Evolutionary conservation across 169 alveolate species (phyloP).

Genomic region (Eimeria maxima): DNA sequence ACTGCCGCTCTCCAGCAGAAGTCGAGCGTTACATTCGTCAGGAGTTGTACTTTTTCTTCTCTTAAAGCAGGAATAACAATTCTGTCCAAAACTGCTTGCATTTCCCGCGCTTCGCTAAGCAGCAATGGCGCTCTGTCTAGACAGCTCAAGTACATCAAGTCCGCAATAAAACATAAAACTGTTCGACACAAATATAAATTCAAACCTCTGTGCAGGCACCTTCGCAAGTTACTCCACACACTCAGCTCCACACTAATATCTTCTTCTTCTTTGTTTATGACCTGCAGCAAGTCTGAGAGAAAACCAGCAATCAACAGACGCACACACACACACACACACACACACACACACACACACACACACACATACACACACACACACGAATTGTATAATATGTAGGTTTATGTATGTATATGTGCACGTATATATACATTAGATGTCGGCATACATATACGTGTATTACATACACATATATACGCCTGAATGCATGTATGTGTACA

Average conservation of each 20-base stretch:
- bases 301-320: not conserved
- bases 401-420: too few species aligned
- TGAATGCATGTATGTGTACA: too few species aligned
- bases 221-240: not conserved
- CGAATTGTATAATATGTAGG: too few species aligned
- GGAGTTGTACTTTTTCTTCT: not conserved
- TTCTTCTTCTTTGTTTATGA: not conserved
- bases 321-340: too few species aligned
- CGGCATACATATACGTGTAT: too few species aligned
- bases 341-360: too few species aligned
- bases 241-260: not conserved
- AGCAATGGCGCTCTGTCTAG: conserved; percentile 23
- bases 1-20: conserved; percentile 58
- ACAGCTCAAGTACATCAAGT: conserved; percentile 24
- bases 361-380: too few species aligned
- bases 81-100: not conserved
- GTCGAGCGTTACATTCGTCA: not conserved
- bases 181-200: conserved; percentile 9
- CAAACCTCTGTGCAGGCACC: not conserved
- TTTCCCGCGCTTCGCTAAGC: not conserved
- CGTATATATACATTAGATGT: too few species aligned
- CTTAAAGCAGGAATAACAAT: not conserved
- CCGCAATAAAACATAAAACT: conserved; percentile 1
- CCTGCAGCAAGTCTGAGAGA: not conserved
- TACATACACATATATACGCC: too few species aligned